Evolutionary conservation across 352 stramenopile species (phyloP), one percentile per base, ranked within the genome.

Genomic region (Globisporangium echinulatum): DNA sequence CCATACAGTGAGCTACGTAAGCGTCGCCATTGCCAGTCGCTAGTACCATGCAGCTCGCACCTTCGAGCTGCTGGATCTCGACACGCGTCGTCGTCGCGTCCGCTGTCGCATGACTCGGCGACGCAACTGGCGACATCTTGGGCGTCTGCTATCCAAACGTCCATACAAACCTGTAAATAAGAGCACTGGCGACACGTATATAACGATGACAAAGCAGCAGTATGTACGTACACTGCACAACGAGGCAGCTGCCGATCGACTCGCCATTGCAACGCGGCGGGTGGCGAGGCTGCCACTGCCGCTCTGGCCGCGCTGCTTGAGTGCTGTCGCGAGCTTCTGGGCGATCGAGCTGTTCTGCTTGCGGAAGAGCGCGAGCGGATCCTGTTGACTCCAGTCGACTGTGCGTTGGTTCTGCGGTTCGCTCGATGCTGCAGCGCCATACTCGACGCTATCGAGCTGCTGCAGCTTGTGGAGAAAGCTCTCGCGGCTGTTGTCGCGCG

Each of bases 41-140:
- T 33, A 33, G 25, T 33, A 3, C 25, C 25, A 2, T 33, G 25
- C 25, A 33, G 25, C 25, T 33, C 54, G 19, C 39, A 73, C 76
- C 66, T 79, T 82, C 74, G 3, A 86, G 49, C 48, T 81, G 66
- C 10, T 68, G 61, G 59, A 87, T 87, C 54, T 84, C 74, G 14
- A 79, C 65, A 38, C 72, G 53, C 5, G 72, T 63, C 59, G 62
- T 69, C 25, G 25, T 33, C 25, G 25, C 25, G 25, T 33, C 25
- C 25, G 25, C 57, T 19, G 19, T 49, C 19, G 62, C 57, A 17
- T 61, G 33, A 9, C 46, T 59, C 48, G 44, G n/a, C 13, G 6
- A 2, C 1, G 51, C 47, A 13, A 44, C 7, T 13, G 40, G 11
- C 40, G 40, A 44, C 25, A 43, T 11, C 56, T 69, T 52, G 1